Evolutionary conservation across 805 yeast genomes (phyloP).

Genomic region (Candida orba): DNA sequence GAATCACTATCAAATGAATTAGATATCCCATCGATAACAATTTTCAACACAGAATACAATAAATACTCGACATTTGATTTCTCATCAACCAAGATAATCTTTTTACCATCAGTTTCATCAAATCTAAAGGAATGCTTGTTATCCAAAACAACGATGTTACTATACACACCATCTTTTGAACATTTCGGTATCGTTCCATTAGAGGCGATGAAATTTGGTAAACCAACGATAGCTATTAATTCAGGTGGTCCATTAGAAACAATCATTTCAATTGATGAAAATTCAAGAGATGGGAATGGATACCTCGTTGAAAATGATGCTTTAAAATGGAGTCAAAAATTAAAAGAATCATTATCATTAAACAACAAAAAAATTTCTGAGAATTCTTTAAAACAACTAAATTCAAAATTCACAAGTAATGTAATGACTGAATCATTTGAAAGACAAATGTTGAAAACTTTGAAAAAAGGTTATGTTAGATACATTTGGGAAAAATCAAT

Average conservation of each 20-base stretch:
- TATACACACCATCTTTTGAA: conserved; percentile 87
- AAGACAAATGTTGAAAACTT: conserved; percentile 25
- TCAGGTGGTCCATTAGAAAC: conserved; percentile 94
- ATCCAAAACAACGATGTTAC: conserved; percentile 45
- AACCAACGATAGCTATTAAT: conserved; percentile 79
- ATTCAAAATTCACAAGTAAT: conserved; percentile 28
- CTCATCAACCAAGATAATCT: conserved; percentile 42
- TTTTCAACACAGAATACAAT: conserved; percentile 26
- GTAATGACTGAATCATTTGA: conserved; percentile 35
- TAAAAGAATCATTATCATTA: conserved; percentile 32
- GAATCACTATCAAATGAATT: conserved; percentile 39
- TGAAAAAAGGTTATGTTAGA: conserved; percentile 17
- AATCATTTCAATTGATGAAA: conserved; percentile 26
- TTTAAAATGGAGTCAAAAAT: conserved; percentile 46
- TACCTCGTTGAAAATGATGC: conserved; percentile 46
- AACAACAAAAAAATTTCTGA: conserved; percentile 10
- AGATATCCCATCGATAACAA: conserved; percentile 38
- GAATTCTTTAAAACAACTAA: conserved; percentile 27
- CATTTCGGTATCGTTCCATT: conserved; percentile 98
- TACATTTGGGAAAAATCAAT: conserved; percentile 27
- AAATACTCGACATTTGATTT: conserved; percentile 5
- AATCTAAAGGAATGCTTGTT: conserved; percentile 57
- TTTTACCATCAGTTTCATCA: conserved; percentile 75
- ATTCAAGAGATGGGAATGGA: conserved; percentile 47
- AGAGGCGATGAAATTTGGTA: conserved; percentile 82